Percentiles rank a stretch among this genome's conserved stretches.
Evolutionary conservation across 768 basidiomycete species (phyloP).

Genomic region (Lactarius psammicola): DNA sequence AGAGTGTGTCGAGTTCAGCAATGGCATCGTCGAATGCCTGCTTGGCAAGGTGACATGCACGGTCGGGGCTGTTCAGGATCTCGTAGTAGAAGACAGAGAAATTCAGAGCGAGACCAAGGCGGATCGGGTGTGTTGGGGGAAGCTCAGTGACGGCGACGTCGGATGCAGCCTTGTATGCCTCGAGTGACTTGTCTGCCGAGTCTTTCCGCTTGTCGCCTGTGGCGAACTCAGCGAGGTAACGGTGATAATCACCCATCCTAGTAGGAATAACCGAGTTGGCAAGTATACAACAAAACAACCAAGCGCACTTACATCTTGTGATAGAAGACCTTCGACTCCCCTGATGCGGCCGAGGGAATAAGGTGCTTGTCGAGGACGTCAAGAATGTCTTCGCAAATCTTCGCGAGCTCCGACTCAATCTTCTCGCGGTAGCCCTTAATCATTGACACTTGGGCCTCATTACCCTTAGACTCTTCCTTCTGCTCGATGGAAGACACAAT

Average conservation of each 20-base stretch:
- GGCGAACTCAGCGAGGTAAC: conserved; percentile 97
- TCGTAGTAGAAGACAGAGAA: conserved; percentile 99
- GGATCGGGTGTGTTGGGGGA: conserved; percentile 95
- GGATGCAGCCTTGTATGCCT: conserved; percentile 96
- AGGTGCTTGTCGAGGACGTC: conserved; percentile 97
- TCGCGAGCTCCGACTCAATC: conserved; percentile 94
- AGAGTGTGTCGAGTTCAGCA: conserved; percentile 97
- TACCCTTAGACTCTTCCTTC: conserved; percentile 99
- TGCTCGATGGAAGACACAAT: conserved; percentile 98
- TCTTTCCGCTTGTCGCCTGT: conserved; percentile 97
- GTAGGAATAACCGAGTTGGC: conserved; percentile 19
- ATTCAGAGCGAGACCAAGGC: conserved; percentile 97
- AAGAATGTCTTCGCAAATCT: conserved; percentile 98
- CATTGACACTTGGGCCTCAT: conserved; percentile 93
- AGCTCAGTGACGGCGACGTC: conserved; percentile 96
- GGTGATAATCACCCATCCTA: conserved; percentile 99
- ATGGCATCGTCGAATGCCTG: conserved; percentile 99
- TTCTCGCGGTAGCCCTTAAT: conserved; percentile 98
- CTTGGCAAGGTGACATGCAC: conserved; percentile 98
- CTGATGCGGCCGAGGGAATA: conserved; percentile 92
- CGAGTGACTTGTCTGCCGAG: conserved; percentile 95
- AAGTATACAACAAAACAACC: conserved; percentile 2
- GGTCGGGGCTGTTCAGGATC: conserved; percentile 97
- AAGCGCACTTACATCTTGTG: conserved; percentile 86
- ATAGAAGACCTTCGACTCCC: conserved; percentile 99